Percentiles rank a stretch among this genome's conserved stretches.
Conservation (phyloP, 2,329 filamentous ascomycete genomes). For the Emmonsiellopsis sp. region DNA sequence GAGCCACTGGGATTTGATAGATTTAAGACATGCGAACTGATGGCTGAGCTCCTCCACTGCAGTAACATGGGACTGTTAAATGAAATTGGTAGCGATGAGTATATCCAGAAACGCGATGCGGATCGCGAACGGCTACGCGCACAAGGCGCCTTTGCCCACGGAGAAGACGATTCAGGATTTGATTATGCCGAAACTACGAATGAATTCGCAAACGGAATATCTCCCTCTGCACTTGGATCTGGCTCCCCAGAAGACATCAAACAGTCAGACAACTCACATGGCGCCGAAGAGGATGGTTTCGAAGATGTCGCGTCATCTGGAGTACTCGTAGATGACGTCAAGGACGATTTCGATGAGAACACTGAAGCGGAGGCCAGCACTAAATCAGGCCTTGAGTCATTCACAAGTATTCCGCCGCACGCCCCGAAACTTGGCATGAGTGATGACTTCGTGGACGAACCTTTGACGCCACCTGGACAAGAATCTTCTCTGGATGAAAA, state of each 20-base stretch:
- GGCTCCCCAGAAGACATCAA: constrained; percentile 57
- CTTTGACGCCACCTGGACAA: constrained; percentile 54
- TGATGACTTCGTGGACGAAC: constrained; percentile 70
- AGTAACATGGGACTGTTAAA: constrained; percentile 98
- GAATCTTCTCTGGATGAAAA: constrained; percentile 3
- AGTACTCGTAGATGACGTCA: constrained; percentile 63
- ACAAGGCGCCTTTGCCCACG: constrained; percentile 58
- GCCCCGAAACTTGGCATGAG: constrained; percentile 47
- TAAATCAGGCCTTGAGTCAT: constrained; percentile 14
- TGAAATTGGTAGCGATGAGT: constrained; percentile 77
- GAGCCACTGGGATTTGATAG: constrained; percentile 93
- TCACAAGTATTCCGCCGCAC: constrained; percentile 12
- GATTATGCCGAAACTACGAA: constrained; percentile 46
- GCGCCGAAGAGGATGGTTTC: constrained; percentile 81
- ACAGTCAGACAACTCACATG: constrained; percentile 67
- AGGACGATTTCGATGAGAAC: constrained; percentile 57
- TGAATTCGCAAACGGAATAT: constrained; percentile 31
- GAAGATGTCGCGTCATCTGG: constrained; percentile 70
- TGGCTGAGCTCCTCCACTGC: constrained; percentile 94
- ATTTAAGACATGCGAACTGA: constrained; percentile 97
- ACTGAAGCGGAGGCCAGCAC: constrained; percentile 21
- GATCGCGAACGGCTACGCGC: constrained; percentile 68
- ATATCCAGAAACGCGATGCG: constrained; percentile 68
- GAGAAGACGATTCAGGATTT: constrained; percentile 41
- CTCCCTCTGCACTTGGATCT: constrained; percentile 29